phyloP scores from a whole-genome alignment of 352 stramenopile species.

The Globisporangium irregulare region DNA sequence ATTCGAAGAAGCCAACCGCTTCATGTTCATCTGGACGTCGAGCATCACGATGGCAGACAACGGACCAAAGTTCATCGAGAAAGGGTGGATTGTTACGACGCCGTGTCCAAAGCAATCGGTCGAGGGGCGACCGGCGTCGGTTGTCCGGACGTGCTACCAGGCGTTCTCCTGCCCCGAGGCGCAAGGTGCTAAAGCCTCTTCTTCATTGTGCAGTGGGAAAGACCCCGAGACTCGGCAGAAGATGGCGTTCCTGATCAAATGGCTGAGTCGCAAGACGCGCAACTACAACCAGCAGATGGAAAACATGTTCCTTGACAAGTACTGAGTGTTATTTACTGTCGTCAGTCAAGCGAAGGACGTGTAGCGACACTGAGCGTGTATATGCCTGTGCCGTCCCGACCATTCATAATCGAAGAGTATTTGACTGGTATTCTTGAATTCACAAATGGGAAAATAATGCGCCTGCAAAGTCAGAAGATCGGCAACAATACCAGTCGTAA shows the following conservation, averaged over 20 bases:
- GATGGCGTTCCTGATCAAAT: background rate
- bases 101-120: background rate
- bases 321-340: background rate
- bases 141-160: background rate
- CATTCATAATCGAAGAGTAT: too few species aligned
- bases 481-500: too few species aligned
- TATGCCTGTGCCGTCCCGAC: too few species aligned
- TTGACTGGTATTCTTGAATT: too few species aligned
- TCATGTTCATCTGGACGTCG: conserved; percentile 14
- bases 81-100: conserved; percentile 5
- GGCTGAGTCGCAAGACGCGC: background rate
- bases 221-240: background rate
- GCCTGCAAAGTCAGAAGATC: too few species aligned
- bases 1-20: conserved; percentile 13
- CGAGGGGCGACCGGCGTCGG: background rate
- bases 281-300: background rate
- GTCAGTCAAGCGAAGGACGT: too few species aligned
- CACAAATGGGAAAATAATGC: too few species aligned
- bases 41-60: background rate
- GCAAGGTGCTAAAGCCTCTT: too few species aligned
- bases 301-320: background rate
- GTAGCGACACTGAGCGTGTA: too few species aligned
- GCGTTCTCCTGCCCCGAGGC: background rate
- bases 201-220: too few species aligned
- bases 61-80: conserved; percentile 5